These are phyloP conservation scores for Plantago coronopus DNA, from an alignment of 305 asterid species.

Conservation along the genomic window DNA sequence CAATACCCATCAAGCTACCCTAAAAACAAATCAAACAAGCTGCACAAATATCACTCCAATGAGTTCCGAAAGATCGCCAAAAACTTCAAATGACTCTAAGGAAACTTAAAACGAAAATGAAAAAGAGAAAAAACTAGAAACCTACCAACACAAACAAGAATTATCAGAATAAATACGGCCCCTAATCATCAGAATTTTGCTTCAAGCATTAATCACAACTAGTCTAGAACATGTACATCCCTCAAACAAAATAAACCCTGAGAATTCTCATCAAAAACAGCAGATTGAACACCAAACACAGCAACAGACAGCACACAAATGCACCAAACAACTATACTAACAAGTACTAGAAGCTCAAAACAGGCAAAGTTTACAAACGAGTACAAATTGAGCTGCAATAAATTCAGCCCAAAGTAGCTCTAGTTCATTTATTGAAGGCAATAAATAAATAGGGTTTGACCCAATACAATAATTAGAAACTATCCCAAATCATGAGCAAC, in stretches of 20 bases:
- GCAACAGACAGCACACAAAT: neutral
- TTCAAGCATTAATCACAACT: neutral
- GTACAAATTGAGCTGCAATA: neutral
- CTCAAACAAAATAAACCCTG: neutral
- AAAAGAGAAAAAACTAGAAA: no score
- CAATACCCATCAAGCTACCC: neutral
- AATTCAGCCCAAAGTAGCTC: slow-evolving; percentile 15
- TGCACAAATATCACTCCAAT: neutral
- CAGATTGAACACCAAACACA: neutral
- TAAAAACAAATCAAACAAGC: neutral
- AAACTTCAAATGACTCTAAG: neutral
- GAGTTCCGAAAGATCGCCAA: neutral
- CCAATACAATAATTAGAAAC: slow-evolving; percentile 28
- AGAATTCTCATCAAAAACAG: neutral
- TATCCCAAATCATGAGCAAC: slow-evolving; percentile 17
- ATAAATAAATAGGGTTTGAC: slow-evolving; percentile 39
- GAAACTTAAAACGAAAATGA: neutral
- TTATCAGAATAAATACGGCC: neutral
- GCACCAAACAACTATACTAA: neutral
- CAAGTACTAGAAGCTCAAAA: neutral
- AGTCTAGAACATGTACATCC: neutral
- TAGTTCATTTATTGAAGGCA: slow-evolving; percentile 33
- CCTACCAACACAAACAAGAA: neutral
- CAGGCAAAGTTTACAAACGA: neutral
- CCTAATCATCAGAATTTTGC: neutral